Evolutionary conservation across 345 rosid genomes (phyloP).

Genomic region (Eucalyptus cladocalyx): DNA sequence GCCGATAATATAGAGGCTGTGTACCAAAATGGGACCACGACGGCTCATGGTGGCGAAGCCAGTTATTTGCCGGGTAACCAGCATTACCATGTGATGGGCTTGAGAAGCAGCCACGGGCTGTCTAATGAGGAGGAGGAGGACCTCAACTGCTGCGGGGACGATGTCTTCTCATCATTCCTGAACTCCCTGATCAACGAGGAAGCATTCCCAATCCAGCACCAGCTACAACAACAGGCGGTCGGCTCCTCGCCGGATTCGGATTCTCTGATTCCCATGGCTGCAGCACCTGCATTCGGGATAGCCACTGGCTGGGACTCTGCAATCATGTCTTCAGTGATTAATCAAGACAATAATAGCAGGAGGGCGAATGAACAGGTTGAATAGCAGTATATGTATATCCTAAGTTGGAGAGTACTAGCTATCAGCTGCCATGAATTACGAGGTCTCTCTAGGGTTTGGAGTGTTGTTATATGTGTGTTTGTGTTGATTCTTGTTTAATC

Average conservation of each 20-base stretch:
- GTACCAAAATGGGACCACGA: neutral
- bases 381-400: neutral
- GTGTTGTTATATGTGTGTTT: neutral
- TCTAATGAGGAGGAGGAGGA: conserved; percentile 7
- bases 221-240: neutral
- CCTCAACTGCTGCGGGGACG: conserved; percentile 17
- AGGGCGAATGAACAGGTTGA: neutral
- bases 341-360: neutral
- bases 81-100: neutral
- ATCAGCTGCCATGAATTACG: neutral
- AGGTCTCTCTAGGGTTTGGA: neutral
- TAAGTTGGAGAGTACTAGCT: neutral
- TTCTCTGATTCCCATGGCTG: neutral
- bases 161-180: conserved; percentile 36
- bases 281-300: conserved; percentile 1
- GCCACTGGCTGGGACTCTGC: conserved; percentile 17
- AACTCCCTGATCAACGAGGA: conserved; percentile 47
- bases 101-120: neutral
- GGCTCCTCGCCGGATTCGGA: neutral
- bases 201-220: conserved; percentile 12
- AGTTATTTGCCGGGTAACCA: neutral
- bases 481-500: neutral
- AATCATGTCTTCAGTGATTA: conserved; percentile 6
- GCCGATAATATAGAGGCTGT: neutral
- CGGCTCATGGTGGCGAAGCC: neutral